Evolutionary conservation across 2,329 filamentous ascomycete genomes (phyloP).

Genomic region (Tricladium varicosporioides): DNA sequence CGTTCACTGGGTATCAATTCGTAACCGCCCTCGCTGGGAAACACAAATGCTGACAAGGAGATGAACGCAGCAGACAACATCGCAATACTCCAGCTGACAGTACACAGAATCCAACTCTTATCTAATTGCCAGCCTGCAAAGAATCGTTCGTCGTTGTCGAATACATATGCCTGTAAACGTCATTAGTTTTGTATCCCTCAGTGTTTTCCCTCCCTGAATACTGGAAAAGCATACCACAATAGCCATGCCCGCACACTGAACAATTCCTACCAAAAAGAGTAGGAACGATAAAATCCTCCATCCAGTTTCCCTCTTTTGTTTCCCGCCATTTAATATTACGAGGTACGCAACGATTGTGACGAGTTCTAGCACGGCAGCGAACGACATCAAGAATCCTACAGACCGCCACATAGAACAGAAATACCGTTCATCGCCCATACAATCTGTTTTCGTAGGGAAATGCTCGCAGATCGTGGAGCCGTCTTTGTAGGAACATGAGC

Average conservation of each 20-base stretch:
- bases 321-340: constrained; percentile 75
- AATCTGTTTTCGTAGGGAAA: constrained; percentile 69
- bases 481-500: constrained; percentile 68
- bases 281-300: constrained; percentile 75
- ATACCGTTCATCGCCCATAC: constrained; percentile 52
- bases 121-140: constrained; percentile 79
- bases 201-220: background rate
- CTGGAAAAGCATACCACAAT: constrained; percentile 66
- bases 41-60: constrained; percentile 61
- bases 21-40: constrained; percentile 83
- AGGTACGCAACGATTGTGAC: constrained; percentile 77
- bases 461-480: constrained; percentile 47
- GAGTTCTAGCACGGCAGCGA: constrained; percentile 78
- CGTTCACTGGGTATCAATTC: constrained; percentile 61
- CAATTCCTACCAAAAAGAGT: constrained; percentile 61
- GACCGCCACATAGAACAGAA: constrained; percentile 94
- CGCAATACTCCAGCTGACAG: constrained; percentile 52
- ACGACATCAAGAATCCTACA: constrained; percentile 82
- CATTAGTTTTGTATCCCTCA: constrained; percentile 6
- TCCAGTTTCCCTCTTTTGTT: constrained; percentile 74
- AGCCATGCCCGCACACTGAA: constrained; percentile 74
- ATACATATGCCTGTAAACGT: constrained; percentile 68
- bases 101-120: constrained; percentile 72
- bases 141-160: constrained; percentile 80
- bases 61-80: constrained; percentile 57